Evolutionary conservation across 1,139 yeast species (phyloP).

Genomic region (Zygoascus meyerae): DNA sequence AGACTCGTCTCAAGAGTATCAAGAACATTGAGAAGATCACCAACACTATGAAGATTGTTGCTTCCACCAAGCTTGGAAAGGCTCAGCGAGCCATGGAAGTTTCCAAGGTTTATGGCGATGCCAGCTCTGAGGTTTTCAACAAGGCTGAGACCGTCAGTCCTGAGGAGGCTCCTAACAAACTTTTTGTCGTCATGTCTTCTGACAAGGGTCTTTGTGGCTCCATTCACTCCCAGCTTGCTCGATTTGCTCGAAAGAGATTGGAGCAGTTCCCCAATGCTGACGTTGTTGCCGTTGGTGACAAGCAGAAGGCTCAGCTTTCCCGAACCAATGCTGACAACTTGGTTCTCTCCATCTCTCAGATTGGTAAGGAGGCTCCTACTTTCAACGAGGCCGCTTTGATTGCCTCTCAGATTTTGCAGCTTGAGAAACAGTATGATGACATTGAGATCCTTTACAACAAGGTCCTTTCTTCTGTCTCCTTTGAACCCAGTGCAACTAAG

Average conservation of each 20-base stretch:
- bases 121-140: slow-evolving; percentile 72
- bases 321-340: slow-evolving; percentile 73
- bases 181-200: slow-evolving; percentile 83
- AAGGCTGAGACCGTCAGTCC: slow-evolving; percentile 69
- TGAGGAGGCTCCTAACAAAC: slow-evolving; percentile 44
- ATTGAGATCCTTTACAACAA: slow-evolving; percentile 82
- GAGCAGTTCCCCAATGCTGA: slow-evolving; percentile 66
- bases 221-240: slow-evolving; percentile 89
- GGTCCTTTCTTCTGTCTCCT: slow-evolving; percentile 81
- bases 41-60: slow-evolving; percentile 99
- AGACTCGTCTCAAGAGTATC: slow-evolving; percentile 94
- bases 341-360: slow-evolving; percentile 75
- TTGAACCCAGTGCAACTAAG: slow-evolving; percentile 71
- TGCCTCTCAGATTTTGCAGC: slow-evolving; percentile 71
- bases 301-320: slow-evolving; percentile 77
- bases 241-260: slow-evolving; percentile 70
- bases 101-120: slow-evolving; percentile 77
- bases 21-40: slow-evolving; percentile 98
- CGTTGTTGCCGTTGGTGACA: slow-evolving; percentile 88
- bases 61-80: slow-evolving; percentile 91
- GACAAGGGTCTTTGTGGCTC: slow-evolving; percentile 99
- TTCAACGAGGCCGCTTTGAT: slow-evolving; percentile 85
- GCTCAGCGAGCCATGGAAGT: slow-evolving; percentile 94
- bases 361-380: slow-evolving; percentile 96
- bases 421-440: slow-evolving; percentile 55